Base-by-base conservation (phyloP, 2,329 filamentous ascomycete genomes). In the Aureobasidium sp. region DNA sequence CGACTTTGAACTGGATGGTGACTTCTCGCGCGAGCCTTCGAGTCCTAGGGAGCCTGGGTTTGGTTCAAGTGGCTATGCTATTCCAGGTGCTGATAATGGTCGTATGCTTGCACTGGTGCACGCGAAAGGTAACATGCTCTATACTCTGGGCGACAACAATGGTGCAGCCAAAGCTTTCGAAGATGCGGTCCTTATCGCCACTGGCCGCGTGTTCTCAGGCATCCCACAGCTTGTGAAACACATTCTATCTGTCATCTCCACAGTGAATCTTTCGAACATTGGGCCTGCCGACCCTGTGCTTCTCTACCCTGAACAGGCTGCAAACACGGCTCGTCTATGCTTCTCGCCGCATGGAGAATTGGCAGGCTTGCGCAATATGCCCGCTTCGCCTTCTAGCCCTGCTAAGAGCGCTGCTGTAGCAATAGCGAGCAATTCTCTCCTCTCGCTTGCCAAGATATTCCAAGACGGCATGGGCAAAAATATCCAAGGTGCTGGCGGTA, bases 111-210 rank as follows among this genome's bases (percentile, higher is more conserved):
- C 91, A n/a, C 81, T 99, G 17, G 86, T 97, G 44, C 94, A 99
- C 75, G 92, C 93, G 22, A 99, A 97, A 74, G 94, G 93, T n/a
- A 97, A 97, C 65, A 95, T 97, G 88, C 81, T 97, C 1, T 99
- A 99, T 74, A 86, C 90, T 29, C 77, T 95, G 33, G 93, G 93
- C 49, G 88, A 97, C 66, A 89, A 94, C 66, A 79, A 82, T 42
- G 84, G 82, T 44, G 94, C 94, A 45, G 91, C 93, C 0, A 84
- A 86, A 68, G 91, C 94, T 4, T 99, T 99, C 68, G 94, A 99
- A 72, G 91, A 97, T 73, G 93, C 92, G 0, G 91, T 99, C 3
- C 76, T 97, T 59, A 93, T 99, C 65, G 92, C 91, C 62, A 83
- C 89, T 31, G 92, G 91, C 1, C 83, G 86, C 64, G 80, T 82